These are phyloP conservation scores for Rubia balearica DNA, from an alignment of 305 asterid species.

Conservation along the genomic window DNA sequence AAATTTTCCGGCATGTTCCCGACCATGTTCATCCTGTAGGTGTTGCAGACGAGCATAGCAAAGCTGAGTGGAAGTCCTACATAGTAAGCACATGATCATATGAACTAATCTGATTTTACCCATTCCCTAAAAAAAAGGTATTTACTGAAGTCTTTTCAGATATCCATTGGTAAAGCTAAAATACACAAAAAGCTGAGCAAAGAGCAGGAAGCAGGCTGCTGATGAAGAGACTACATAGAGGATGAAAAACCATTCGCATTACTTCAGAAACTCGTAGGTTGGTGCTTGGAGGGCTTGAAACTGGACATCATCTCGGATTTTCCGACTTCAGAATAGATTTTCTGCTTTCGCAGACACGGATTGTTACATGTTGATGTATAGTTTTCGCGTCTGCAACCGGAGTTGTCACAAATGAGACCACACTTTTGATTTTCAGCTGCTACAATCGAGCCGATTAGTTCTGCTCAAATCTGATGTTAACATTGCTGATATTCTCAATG, in stretches of 20 bases:
- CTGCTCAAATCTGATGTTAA: not conserved
- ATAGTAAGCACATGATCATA: conserved; percentile 42
- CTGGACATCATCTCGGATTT: not conserved
- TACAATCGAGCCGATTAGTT: too few species aligned
- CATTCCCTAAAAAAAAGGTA: not conserved
- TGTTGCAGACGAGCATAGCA: conserved; percentile 34
- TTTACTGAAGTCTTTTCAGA: conserved; percentile 30
- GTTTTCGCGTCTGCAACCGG: not conserved
- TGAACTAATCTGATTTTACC: not conserved
- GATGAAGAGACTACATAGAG: conserved; percentile 2
- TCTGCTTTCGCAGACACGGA: not conserved
- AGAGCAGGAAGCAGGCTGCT: conserved; percentile 16
- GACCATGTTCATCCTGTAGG: conserved; percentile 41
- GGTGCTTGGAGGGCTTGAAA: not conserved
- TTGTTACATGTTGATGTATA: not conserved
- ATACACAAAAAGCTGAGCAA: conserved; percentile 25
- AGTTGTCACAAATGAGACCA: too few species aligned
- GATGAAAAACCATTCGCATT: not conserved
- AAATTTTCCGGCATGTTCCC: conserved; percentile 70
- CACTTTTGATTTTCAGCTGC: too few species aligned
- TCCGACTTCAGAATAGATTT: not conserved
- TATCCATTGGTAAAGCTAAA: conserved; percentile 44
- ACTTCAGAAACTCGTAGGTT: not conserved
- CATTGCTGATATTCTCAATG: not conserved
- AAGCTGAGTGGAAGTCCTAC: conserved; percentile 78